phyloP scores from a whole-genome alignment of 345 rosid species.

The Populus deltoides region DNA sequence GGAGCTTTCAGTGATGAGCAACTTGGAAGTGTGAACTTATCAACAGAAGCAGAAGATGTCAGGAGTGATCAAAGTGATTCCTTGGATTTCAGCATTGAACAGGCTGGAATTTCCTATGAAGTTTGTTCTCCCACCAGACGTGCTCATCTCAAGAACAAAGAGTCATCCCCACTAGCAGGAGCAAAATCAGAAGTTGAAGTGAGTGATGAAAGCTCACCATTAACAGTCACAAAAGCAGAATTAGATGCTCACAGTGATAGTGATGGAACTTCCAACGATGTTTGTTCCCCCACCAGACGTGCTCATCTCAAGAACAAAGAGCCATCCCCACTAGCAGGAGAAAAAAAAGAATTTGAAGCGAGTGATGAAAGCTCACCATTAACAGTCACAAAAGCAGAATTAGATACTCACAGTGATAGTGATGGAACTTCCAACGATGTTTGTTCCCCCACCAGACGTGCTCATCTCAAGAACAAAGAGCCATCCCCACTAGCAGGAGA shows the following conservation, averaged over 20 bases:
- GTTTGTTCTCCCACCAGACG: constrained; percentile 9
- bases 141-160: constrained; percentile 22
- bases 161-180: constrained; percentile 16
- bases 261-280: constrained; percentile 4
- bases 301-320: constrained; percentile 23
- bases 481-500: constrained; percentile 14
- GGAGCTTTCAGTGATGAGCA: neutral
- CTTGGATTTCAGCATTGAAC: neutral
- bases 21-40: neutral
- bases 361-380: constrained; percentile 20
- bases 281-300: constrained; percentile 15
- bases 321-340: constrained; percentile 16
- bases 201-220: constrained; percentile 18
- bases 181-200: constrained; percentile 17
- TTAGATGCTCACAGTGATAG: no score
- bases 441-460: constrained; percentile 16
- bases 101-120: neutral
- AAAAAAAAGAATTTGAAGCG: constrained; percentile 15
- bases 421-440: constrained; percentile 4
- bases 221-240: constrained; percentile 17
- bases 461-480: constrained; percentile 23
- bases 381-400: constrained; percentile 16
- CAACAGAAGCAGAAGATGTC: neutral
- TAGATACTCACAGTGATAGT: no score
- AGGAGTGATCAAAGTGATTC: neutral